A percentile compares a stretch with the other conserved stretches of the same genome.
phyloP scores from a whole-genome alignment of 768 basidiomycete species.

The Pleurotus tuber-regium region DNA sequence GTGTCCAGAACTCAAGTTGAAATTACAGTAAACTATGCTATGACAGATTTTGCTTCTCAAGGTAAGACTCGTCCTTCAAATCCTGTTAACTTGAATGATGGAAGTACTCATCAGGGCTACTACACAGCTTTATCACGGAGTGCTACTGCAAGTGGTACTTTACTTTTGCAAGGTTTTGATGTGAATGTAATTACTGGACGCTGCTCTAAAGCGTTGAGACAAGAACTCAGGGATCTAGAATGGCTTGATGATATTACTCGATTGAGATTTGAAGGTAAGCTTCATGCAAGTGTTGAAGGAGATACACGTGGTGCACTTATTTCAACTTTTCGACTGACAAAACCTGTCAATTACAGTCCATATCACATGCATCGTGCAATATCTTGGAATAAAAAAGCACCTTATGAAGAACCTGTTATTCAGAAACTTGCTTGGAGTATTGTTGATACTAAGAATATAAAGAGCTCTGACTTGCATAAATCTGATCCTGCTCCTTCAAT shows the following conservation, averaged over 20 bases:
- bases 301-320: slow-evolving; percentile 21
- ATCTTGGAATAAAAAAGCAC: slow-evolving; percentile 17
- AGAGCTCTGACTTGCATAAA: not conserved
- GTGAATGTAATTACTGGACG: slow-evolving; percentile 19
- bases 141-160: slow-evolving; percentile 18
- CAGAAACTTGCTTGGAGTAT: not conserved
- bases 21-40: slow-evolving; percentile 26
- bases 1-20: slow-evolving; percentile 24
- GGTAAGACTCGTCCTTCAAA: slow-evolving; percentile 27
- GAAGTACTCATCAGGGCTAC: slow-evolving; percentile 22
- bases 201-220: slow-evolving; percentile 23
- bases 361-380: slow-evolving; percentile 14
- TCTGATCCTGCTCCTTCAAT: not conserved
- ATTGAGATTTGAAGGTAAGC: slow-evolving; percentile 17
- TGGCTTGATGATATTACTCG: slow-evolving; percentile 32
- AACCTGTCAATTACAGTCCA: slow-evolving; percentile 21
- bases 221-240: slow-evolving; percentile 33
- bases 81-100: slow-evolving; percentile 23
- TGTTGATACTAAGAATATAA: not conserved
- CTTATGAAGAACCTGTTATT: slow-evolving; percentile 9
- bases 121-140: slow-evolving; percentile 30
- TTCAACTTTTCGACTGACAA: slow-evolving; percentile 15
- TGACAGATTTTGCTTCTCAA: slow-evolving; percentile 34
- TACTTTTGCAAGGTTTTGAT: slow-evolving; percentile 26
- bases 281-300: slow-evolving; percentile 16